Percentiles rank a stretch among this genome's conserved stretches.
Evolutionary conservation across 129 eudicot genomes (phyloP).

Genomic region (Cynara cardunculus): DNA sequence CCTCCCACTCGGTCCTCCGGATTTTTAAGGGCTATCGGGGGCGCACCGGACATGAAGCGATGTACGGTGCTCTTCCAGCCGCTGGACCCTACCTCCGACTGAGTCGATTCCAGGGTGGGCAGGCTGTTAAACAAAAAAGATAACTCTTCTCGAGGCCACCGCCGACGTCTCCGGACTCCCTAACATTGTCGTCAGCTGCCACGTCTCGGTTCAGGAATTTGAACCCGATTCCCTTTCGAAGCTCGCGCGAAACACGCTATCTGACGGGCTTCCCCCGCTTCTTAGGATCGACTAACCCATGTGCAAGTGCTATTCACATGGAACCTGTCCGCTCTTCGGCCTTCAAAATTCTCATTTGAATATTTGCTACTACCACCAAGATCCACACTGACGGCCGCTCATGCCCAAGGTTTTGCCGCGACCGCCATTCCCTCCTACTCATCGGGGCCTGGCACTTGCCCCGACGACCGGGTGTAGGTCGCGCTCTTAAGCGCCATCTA

Average conservation of each 20-base stretch:
- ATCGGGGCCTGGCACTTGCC: neutral
- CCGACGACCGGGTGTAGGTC: neutral
- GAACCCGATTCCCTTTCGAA: neutral
- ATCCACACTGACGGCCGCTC: neutral
- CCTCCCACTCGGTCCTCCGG: too few species aligned
- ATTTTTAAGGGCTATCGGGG: too few species aligned
- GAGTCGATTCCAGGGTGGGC: too few species aligned
- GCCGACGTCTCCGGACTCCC: too few species aligned
- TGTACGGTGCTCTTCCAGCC: too few species aligned
- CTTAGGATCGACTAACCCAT: constrained; percentile 16
- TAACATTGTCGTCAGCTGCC: neutral
- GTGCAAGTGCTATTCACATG: neutral
- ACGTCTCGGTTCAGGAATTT: neutral
- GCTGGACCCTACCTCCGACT: too few species aligned
- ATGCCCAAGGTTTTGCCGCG: neutral
- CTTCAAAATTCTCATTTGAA: neutral
- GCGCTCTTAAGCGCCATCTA: neutral
- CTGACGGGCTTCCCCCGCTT: constrained; percentile 6
- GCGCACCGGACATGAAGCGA: too few species aligned
- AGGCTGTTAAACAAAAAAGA: too few species aligned
- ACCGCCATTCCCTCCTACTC: constrained; percentile 2
- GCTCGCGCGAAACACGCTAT: neutral
- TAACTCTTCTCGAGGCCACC: too few species aligned
- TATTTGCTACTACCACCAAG: neutral
- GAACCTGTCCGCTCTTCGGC: constrained; percentile 5